Conservation (phyloP, 2,329 filamentous ascomycete species). For the Neonectria sp. region DNA sequence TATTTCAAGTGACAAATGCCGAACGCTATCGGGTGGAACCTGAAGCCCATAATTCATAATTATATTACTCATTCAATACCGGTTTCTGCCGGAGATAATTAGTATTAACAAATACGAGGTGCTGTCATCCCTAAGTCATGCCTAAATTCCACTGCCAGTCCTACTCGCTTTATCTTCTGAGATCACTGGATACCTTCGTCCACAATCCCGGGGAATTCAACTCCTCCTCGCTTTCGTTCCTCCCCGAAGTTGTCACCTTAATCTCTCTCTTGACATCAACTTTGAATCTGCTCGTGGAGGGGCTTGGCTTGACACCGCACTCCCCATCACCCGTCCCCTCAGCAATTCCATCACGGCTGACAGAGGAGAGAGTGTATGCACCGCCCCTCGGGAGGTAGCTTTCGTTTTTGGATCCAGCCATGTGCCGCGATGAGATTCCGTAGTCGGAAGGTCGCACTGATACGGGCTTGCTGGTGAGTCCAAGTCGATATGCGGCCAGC, state of each 20-base stretch:
- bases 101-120: neutral
- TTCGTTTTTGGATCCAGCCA: slow-evolving; percentile 38
- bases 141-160: too few relatives aligned
- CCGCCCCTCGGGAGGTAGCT: slow-evolving; percentile 21
- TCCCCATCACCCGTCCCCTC: slow-evolving; percentile 1
- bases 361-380: slow-evolving; percentile 33
- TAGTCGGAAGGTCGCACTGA: slow-evolving; percentile 33
- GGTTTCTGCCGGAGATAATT: neutral
- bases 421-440: neutral
- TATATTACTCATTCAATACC: neutral
- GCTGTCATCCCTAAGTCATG: neutral
- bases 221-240: slow-evolving; percentile 39
- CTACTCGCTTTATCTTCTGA: neutral
- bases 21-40: neutral
- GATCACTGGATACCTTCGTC: neutral
- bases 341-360: slow-evolving; percentile 11
- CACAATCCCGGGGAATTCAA: slow-evolving; percentile 23
- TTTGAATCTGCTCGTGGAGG: slow-evolving; percentile 3
- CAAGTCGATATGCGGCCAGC: slow-evolving; percentile 28
- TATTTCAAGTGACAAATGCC: neutral
- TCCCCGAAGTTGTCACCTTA: slow-evolving; percentile 22
- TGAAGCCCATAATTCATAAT: too few relatives aligned
- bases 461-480: slow-evolving; percentile 35
- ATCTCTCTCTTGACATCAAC: slow-evolving; percentile 33
- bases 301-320: neutral